phyloP scores from a whole-genome alignment of 2,329 filamentous ascomycete species.

The Exophiala lecanii-corni region DNA sequence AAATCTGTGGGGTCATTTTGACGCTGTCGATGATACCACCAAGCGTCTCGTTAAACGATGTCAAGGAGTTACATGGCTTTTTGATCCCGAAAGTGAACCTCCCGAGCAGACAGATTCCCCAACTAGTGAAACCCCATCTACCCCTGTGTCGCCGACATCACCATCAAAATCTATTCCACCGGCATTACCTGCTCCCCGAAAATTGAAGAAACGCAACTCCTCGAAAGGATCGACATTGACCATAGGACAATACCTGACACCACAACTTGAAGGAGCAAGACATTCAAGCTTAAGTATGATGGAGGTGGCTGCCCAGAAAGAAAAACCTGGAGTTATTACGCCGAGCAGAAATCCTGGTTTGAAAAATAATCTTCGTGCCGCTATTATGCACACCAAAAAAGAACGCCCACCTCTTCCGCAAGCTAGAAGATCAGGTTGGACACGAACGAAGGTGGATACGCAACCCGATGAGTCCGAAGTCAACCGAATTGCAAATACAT shows the following conservation, averaged over 20 bases:
- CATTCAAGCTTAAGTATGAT: conserved; percentile 70
- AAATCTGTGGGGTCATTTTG: conserved; percentile 46
- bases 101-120: conserved; percentile 26
- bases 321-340: conserved; percentile 77
- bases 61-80: conserved; percentile 44
- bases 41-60: conserved; percentile 44
- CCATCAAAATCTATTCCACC: conserved; percentile 28
- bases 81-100: conserved; percentile 31
- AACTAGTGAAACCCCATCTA: conserved; percentile 18
- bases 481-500: conserved; percentile 6
- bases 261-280: conserved; percentile 57
- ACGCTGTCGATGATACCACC: conserved; percentile 47
- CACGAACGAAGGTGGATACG: conserved; percentile 12
- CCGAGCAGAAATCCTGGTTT: conserved; percentile 55
- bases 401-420: conserved; percentile 26
- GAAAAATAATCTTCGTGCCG: conserved; percentile 24
- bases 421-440: conserved; percentile 28
- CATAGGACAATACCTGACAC: conserved; percentile 27
- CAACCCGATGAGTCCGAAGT: conserved; percentile 15
- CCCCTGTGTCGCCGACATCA: conserved; percentile 20
- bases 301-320: conserved; percentile 73
- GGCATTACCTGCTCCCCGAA: conserved; percentile 45
- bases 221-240: conserved; percentile 28
- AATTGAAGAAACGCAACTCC: conserved; percentile 30
- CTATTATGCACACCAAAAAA: conserved; percentile 25